Evolutionary conservation across 148 eudicot species (phyloP).

Genomic region (Diospyros kaki): DNA sequence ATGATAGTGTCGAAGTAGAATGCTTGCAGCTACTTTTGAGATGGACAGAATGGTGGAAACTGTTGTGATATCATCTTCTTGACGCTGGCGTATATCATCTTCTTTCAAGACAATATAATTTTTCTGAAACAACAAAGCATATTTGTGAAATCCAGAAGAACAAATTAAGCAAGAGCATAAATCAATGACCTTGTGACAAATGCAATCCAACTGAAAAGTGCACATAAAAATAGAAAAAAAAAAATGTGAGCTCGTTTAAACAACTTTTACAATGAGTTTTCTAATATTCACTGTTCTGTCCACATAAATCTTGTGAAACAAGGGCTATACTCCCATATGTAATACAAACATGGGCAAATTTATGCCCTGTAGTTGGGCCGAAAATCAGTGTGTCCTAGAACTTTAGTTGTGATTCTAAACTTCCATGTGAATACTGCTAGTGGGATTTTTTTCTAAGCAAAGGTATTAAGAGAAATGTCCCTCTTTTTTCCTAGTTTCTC

Average conservation of each 20-base stretch:
- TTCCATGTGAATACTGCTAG: too few species aligned
- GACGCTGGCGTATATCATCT: slow-evolving; percentile 54
- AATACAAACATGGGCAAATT: too few species aligned
- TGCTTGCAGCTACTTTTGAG: slow-evolving; percentile 58
- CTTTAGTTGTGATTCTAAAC: too few species aligned
- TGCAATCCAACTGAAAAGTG: neutral
- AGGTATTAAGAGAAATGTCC: too few species aligned
- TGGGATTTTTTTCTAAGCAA: too few species aligned
- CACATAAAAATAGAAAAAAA: neutral
- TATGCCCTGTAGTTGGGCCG: too few species aligned
- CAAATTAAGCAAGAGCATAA: neutral
- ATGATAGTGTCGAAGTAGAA: slow-evolving; percentile 61
- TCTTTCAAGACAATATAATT: slow-evolving; percentile 51
- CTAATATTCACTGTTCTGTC: too few species aligned
- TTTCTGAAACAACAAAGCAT: slow-evolving; percentile 27
- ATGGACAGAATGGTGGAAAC: slow-evolving; percentile 66
- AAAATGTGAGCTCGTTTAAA: neutral
- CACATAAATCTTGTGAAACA: too few species aligned
- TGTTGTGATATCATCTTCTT: slow-evolving; percentile 54
- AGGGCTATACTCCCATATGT: too few species aligned
- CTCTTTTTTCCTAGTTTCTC: too few species aligned
- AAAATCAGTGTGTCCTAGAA: too few species aligned
- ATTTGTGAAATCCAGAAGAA: neutral
- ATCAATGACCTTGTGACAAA: neutral
- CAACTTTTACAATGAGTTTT: too few species aligned